Evolutionary conservation across 2,329 filamentous ascomycete species (phyloP), one percentile per base, ranked within the genome.

Genomic region (Hypoxylon sp.): DNA sequence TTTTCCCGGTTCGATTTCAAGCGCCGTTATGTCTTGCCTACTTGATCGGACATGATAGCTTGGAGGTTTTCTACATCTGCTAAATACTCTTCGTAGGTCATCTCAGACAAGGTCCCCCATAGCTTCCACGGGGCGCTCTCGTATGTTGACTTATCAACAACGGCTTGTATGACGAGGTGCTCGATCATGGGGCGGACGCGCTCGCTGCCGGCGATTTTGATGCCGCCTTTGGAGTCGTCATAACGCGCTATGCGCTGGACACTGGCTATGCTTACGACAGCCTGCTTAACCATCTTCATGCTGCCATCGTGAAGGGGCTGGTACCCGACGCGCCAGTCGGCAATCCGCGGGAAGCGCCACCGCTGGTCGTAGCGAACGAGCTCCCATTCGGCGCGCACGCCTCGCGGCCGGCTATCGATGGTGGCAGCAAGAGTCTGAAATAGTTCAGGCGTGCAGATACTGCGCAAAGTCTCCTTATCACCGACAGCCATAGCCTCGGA

Each of bases 51-150:
- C 53, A 68, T 64, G 41, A 68, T 5, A 2, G 60, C 68, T 5
- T 61, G 0, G 2, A 57, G 50, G 17, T 72, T 46, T 6, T 59
- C 48, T 2, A 45, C 1, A 2, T 74, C 80, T 6, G 79, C 72
- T 28, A 72, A 36, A 68, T 80, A 83, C 4, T 63, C 70, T 67
- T 86, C 80, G 2, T 85, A 75, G 0, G 83, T 85, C 11, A 85
- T 88, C 72, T 87, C 84, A 45, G 84, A 77, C 30, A 87, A 80
- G 19, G 87, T 90, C 13, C 91, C 90, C 86, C 90, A 91, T 55
- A 92, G 78, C 75, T 82, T 83, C 91, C 91, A 93, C 2, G 83
- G 81, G 28, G 77, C 79, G 61, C 83, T 77, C 74, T 81, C 75
- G 70, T 81, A 86, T 19, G 85, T 86, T 59, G 75, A 78, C 50